Evolutionary conservation across 345 rosid genomes (phyloP).

Genomic region (Geranium brycei): DNA sequence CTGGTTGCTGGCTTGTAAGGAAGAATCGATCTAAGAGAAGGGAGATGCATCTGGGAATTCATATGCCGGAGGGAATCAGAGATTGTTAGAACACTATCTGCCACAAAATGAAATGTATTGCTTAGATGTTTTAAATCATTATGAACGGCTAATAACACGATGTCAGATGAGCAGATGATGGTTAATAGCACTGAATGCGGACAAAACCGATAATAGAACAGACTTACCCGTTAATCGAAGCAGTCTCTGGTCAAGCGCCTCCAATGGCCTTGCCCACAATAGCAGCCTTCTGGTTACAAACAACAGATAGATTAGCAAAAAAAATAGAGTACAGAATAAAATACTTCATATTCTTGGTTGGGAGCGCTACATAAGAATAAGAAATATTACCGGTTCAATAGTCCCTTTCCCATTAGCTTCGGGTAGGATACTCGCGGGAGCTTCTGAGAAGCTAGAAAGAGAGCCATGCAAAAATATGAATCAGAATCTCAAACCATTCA

Average conservation of each 20-base stretch:
- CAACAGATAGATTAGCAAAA: slow-evolving; percentile 5
- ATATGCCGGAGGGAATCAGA: slow-evolving; percentile 22
- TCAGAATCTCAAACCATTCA: neutral
- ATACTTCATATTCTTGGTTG: neutral
- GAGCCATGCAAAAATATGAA: neutral
- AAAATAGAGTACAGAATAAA: neutral
- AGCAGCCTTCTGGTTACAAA: slow-evolving; percentile 41
- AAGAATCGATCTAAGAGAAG: slow-evolving; percentile 5
- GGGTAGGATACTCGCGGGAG: slow-evolving; percentile 31
- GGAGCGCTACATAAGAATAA: neutral
- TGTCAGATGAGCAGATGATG: neutral
- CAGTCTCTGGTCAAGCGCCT: slow-evolving; percentile 26
- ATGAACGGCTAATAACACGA: neutral
- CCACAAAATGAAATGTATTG: slow-evolving; percentile 12
- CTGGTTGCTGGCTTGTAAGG: slow-evolving; percentile 7
- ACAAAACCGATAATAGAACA: slow-evolving; percentile 8
- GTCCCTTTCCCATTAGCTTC: slow-evolving; percentile 33
- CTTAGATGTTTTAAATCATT: neutral
- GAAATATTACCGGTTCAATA: neutral
- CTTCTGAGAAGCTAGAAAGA: slow-evolving; percentile 45
- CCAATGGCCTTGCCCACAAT: slow-evolving; percentile 53
- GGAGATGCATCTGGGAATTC: slow-evolving; percentile 16
- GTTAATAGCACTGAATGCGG: neutral
- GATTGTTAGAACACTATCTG: slow-evolving; percentile 51
- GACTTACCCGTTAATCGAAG: slow-evolving; percentile 24